Percentiles rank a stretch among this genome's conserved stretches.
phyloP scores from a whole-genome alignment of 345 rosid genomes.

The Brassica juncea region DNA sequence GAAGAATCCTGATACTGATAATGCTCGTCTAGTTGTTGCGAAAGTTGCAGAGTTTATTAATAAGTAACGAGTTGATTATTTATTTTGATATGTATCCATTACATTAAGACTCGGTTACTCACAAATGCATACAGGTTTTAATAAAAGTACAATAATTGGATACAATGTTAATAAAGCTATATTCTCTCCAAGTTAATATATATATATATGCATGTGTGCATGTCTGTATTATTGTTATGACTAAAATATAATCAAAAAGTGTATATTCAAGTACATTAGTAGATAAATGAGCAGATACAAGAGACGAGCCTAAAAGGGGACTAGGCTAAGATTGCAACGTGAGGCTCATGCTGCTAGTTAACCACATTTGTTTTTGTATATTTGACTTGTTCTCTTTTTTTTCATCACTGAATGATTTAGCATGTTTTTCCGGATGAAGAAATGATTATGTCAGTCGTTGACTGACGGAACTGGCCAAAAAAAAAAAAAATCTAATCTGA shows the following conservation, averaged over 20 bases:
- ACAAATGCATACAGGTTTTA: too few relatives aligned
- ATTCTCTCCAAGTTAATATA: too few relatives aligned
- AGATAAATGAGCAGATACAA: not conserved
- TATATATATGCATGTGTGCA: too few relatives aligned
- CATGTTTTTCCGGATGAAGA: not conserved
- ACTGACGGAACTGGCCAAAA: not conserved
- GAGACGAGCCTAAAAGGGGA: not conserved
- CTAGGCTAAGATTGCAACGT: not conserved
- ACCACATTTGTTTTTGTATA: not conserved
- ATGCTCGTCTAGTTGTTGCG: constrained; percentile 32
- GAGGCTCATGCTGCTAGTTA: not conserved
- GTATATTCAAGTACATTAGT: not conserved
- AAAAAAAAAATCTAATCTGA: constrained; percentile 2
- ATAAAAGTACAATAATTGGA: too few relatives aligned
- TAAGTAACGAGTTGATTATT: not conserved
- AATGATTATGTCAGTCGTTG: constrained; percentile 18
- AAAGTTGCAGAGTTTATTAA: constrained; percentile 35
- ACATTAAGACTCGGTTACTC: too few relatives aligned
- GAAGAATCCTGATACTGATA: constrained; percentile 25
- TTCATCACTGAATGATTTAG: not conserved
- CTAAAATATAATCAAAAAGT: not conserved
- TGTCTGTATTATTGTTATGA: too few relatives aligned
- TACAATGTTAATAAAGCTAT: too few relatives aligned
- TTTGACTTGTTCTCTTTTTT: not conserved
- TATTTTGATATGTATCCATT: too few relatives aligned